These are phyloP conservation scores for Suhomyces wounanorum DNA, from an alignment of 1,139 yeast genomes.

Conservation along the genomic window DNA sequence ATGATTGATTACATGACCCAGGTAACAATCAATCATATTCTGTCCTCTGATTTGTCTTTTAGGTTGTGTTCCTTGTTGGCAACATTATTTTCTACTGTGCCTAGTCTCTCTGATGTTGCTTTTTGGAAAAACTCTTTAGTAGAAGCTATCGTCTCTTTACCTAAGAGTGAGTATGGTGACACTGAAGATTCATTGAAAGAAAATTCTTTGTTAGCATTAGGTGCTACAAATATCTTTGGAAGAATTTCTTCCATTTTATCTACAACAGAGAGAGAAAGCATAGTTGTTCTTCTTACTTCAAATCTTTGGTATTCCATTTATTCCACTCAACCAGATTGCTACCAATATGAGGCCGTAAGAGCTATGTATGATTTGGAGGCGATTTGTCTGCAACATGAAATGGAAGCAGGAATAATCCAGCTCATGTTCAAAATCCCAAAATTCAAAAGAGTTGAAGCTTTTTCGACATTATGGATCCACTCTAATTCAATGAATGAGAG, in stretches of 20 bases:
- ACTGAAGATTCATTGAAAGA: slow-evolving; percentile 11
- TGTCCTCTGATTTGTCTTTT: slow-evolving; percentile 7
- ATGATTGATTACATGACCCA: slow-evolving; percentile 4
- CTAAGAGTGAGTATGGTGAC: slow-evolving; percentile 17
- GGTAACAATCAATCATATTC: slow-evolving; percentile 6
- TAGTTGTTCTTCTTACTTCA: slow-evolving; percentile 39
- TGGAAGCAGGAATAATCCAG: slow-evolving; percentile 62
- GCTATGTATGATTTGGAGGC: slow-evolving; percentile 48
- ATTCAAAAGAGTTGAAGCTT: slow-evolving; percentile 45
- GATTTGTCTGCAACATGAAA: slow-evolving; percentile 38
- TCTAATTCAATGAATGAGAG: slow-evolving; percentile 46
- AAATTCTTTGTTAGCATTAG: slow-evolving; percentile 39
- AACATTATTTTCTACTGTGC: slow-evolving; percentile 16
- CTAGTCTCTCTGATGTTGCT: slow-evolving; percentile 5
- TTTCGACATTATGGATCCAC: slow-evolving; percentile 64
- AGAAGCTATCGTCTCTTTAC: slow-evolving; percentile 28
- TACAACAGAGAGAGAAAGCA: slow-evolving; percentile 29
- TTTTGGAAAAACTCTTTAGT: slow-evolving; percentile 25
- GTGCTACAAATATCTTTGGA: slow-evolving; percentile 48
- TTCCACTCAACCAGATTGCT: slow-evolving; percentile 46
- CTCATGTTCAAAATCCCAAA: slow-evolving; percentile 44
- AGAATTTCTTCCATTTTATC: slow-evolving; percentile 30
- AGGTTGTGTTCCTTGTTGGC: slow-evolving; percentile 15
- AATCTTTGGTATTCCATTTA: slow-evolving; percentile 50
- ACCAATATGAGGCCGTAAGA: slow-evolving; percentile 65